Evolutionary conservation across 257 asterid genomes (phyloP).

Genomic region (Solanum gracilifrons): DNA sequence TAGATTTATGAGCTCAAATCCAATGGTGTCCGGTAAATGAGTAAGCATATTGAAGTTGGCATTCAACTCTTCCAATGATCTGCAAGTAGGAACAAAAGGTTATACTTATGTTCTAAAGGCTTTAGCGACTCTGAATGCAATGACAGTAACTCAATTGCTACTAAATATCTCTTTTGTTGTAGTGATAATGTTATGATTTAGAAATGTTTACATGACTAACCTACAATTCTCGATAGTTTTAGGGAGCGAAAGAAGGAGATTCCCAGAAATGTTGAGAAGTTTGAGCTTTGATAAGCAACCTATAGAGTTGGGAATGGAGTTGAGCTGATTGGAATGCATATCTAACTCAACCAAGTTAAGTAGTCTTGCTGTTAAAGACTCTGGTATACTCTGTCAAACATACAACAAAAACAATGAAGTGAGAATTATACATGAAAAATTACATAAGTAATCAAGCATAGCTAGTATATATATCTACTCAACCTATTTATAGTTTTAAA

Average conservation of each 20-base stretch:
- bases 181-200: not conserved
- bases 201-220: slow-evolving; percentile 9
- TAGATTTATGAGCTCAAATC: slow-evolving; percentile 64
- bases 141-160: too few relatives aligned
- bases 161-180: not conserved
- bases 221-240: slow-evolving; percentile 79
- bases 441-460: not conserved
- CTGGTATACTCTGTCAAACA: slow-evolving; percentile 60
- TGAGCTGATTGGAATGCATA: slow-evolving; percentile 75
- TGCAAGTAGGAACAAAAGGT: slow-evolving; percentile 10
- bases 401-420: not conserved
- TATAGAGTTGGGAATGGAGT: slow-evolving; percentile 69
- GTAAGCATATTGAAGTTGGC: slow-evolving; percentile 75
- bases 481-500: not conserved
- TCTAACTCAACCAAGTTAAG: slow-evolving; percentile 55
- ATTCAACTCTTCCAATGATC: slow-evolving; percentile 67
- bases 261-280: slow-evolving; percentile 65
- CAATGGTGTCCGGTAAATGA: slow-evolving; percentile 65
- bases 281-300: slow-evolving; percentile 83
- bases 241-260: slow-evolving; percentile 57
- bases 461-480: not conserved
- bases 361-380: slow-evolving; percentile 69
- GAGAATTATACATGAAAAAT: not conserved
- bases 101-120: not conserved
- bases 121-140: not conserved